Evolutionary conservation across 805 yeast genomes (phyloP).

Genomic region (Metschnikowia picachoensis): DNA sequence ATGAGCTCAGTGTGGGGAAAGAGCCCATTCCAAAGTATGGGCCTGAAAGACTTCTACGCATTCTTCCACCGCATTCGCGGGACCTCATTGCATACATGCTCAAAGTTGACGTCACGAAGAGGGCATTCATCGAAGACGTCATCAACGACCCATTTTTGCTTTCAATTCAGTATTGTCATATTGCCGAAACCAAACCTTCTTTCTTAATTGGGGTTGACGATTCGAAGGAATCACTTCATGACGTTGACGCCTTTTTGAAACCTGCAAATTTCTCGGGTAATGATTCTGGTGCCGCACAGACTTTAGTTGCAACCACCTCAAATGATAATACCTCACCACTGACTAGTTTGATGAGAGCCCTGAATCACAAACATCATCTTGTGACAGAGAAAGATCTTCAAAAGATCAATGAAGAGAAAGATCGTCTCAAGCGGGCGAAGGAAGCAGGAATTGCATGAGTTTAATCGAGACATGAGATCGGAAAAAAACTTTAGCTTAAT

Average conservation of each 20-base stretch:
- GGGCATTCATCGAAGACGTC: slow-evolving; percentile 59
- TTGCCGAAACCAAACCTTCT: slow-evolving; percentile 12
- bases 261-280: background rate
- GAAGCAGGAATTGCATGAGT: slow-evolving; percentile 13
- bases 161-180: slow-evolving; percentile 53
- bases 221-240: background rate
- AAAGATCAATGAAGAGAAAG: slow-evolving; percentile 32
- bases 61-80: slow-evolving; percentile 67
- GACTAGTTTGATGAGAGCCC: slow-evolving; percentile 16
- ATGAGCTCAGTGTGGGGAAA: slow-evolving; percentile 11
- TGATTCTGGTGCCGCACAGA: background rate
- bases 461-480: background rate
- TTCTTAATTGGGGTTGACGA: slow-evolving; percentile 4
- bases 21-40: slow-evolving; percentile 38
- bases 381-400: slow-evolving; percentile 62
- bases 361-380: slow-evolving; percentile 61
- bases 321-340: background rate
- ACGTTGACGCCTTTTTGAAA: background rate
- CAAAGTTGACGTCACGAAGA: slow-evolving; percentile 49
- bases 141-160: slow-evolving; percentile 54
- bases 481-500: too few relatives aligned
- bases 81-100: slow-evolving; percentile 63
- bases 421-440: slow-evolving; percentile 12
- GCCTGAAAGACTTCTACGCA: slow-evolving; percentile 65
- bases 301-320: background rate